phyloP scores from a whole-genome alignment of 108 stramenopile genomes.

The Pseudonitzschia pungens region DNA sequence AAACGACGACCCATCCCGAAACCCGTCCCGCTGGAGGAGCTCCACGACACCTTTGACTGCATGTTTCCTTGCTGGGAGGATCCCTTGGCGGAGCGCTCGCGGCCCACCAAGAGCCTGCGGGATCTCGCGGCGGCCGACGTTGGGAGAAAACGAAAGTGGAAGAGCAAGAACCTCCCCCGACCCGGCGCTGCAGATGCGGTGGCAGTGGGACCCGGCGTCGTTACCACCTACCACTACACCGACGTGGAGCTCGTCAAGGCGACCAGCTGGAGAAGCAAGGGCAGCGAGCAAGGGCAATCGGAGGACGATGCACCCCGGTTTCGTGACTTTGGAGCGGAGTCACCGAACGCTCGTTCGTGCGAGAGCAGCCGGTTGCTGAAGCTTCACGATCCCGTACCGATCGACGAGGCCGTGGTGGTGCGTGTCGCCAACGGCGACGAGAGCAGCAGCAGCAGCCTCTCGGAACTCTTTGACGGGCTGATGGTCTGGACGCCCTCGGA shows the following conservation, averaged over 20 bases:
- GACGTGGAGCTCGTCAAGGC: not conserved
- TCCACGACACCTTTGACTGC: not conserved
- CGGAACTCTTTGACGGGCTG: constrained; percentile 8
- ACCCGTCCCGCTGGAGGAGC: not conserved
- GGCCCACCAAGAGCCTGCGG: not conserved
- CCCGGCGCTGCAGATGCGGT: not conserved
- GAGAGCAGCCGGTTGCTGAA: not conserved
- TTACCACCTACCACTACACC: not conserved
- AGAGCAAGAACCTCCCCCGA: not conserved
- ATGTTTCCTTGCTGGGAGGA: constrained; percentile 5
- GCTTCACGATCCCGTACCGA: not conserved
- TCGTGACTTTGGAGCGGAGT: not conserved
- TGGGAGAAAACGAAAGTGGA: not conserved
- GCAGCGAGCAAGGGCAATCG: not conserved
- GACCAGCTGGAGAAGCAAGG: not conserved
- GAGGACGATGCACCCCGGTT: not conserved
- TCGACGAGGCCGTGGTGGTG: not conserved
- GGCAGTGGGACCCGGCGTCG: not conserved
- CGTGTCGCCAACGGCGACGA: not conserved
- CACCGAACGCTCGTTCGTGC: not conserved
- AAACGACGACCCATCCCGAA: not conserved
- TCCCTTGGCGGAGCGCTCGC: not conserved
- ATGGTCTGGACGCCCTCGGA: constrained; percentile 1
- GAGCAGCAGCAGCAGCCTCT: constrained; percentile 5
- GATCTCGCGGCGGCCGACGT: not conserved